Evolutionary conservation across 768 basidiomycete genomes (phyloP).

Genomic region (Cyclocybe cylindracea): DNA sequence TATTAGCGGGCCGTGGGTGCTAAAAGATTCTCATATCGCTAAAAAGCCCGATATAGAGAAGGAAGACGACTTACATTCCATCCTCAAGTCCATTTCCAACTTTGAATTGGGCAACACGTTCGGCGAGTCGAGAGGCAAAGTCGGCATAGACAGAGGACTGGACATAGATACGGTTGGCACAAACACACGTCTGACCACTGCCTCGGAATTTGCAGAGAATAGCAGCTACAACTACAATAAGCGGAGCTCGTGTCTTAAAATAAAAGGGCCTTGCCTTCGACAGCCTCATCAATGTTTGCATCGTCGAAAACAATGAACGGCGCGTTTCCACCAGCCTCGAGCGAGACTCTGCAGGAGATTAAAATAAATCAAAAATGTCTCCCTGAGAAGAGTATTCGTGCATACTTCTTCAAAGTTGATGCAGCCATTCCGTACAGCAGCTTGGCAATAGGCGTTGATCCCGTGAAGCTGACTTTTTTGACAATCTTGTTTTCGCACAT

Average conservation of each 20-base stretch:
- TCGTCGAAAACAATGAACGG: slow-evolving; percentile 98
- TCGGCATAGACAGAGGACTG: slow-evolving; percentile 91
- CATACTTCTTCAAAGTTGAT: slow-evolving; percentile 81
- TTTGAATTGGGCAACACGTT: slow-evolving; percentile 81
- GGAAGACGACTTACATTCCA: slow-evolving; percentile 55
- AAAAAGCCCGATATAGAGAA: not conserved
- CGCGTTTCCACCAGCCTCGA: slow-evolving; percentile 93
- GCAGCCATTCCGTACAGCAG: slow-evolving; percentile 71
- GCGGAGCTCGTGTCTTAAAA: not conserved
- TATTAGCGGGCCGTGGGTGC: slow-evolving; percentile 95
- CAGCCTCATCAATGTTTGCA: slow-evolving; percentile 90
- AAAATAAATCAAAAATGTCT: not conserved
- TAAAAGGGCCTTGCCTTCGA: slow-evolving; percentile 56
- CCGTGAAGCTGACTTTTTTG: slow-evolving; percentile 91
- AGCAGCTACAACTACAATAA: slow-evolving; percentile 46
- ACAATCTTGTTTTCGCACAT: slow-evolving; percentile 87
- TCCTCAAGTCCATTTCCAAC: slow-evolving; percentile 86
- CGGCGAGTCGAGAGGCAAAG: slow-evolving; percentile 85
- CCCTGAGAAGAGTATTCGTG: not conserved
- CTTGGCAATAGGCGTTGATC: slow-evolving; percentile 82
- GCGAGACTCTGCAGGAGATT: slow-evolving; percentile 46
- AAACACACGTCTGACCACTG: slow-evolving; percentile 84
- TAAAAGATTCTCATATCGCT: slow-evolving; percentile 22
- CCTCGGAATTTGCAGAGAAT: slow-evolving; percentile 78
- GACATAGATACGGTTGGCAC: slow-evolving; percentile 91